Percentiles rank a stretch among this genome's conserved stretches.
Evolutionary conservation across 1,284 basidiomycete genomes (phyloP).

Genomic region (Abortiporus biennis): DNA sequence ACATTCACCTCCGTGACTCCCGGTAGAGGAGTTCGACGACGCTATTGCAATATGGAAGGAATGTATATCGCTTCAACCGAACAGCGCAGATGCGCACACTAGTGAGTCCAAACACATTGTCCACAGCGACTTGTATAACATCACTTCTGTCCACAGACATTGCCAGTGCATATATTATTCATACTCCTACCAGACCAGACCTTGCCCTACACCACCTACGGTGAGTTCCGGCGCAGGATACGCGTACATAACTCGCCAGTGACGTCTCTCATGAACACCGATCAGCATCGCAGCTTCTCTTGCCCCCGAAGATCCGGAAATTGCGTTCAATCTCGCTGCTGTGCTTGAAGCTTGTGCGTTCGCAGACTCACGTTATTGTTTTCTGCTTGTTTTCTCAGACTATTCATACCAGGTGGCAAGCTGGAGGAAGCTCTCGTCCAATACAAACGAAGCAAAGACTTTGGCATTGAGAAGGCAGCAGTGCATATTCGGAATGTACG

Average conservation of each 20-base stretch:
- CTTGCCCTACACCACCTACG: constrained; percentile 85
- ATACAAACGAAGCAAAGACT: constrained; percentile 74
- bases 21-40: constrained; percentile 76
- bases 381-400: neutral
- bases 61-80: constrained; percentile 77
- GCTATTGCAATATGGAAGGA: constrained; percentile 87
- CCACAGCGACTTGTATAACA: constrained; percentile 8
- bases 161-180: constrained; percentile 91
- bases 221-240: constrained; percentile 35
- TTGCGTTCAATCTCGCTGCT: constrained; percentile 90
- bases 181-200: constrained; percentile 80
- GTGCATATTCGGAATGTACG: constrained; percentile 79
- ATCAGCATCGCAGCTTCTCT: constrained; percentile 81
- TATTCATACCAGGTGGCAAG: constrained; percentile 51
- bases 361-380: neutral
- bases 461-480: constrained; percentile 81
- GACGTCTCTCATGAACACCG: constrained; percentile 17
- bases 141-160: constrained; percentile 50
- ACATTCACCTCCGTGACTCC: neutral
- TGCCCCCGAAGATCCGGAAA: constrained; percentile 90
- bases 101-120: constrained; percentile 47
- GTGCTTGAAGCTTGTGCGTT: constrained; percentile 82
- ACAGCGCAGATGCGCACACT: constrained; percentile 88
- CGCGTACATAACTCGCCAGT: neutral
- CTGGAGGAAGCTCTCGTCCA: constrained; percentile 77